Percentiles rank a stretch among this genome's conserved stretches.
Evolutionary conservation across 179 eudicot genomes (phyloP).

Genomic region (Spergularia azorica): DNA sequence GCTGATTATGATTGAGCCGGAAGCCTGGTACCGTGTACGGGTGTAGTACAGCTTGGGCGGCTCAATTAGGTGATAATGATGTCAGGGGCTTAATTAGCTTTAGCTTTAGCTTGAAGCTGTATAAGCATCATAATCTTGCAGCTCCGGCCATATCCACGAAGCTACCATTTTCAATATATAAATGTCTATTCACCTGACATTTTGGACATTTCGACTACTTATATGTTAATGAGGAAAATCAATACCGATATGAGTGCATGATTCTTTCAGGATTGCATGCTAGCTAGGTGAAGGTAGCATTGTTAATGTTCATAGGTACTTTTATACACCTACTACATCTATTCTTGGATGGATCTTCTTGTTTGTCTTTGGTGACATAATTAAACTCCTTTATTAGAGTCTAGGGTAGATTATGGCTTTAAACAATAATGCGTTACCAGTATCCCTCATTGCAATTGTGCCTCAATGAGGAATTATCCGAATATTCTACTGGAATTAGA

Average conservation of each 20-base stretch:
- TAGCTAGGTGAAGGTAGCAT: slow-evolving; percentile 5
- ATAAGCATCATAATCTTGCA: not conserved
- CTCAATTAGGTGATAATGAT: slow-evolving; percentile 18
- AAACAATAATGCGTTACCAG: slow-evolving; percentile 1
- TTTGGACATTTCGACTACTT: slow-evolving; percentile 14
- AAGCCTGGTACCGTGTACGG: not conserved
- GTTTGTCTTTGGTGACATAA: slow-evolving; percentile 25
- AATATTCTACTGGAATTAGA: not conserved
- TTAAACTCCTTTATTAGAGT: slow-evolving; percentile 7
- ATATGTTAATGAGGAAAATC: slow-evolving; percentile 1
- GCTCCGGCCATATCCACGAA: slow-evolving; percentile 16
- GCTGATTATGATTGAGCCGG: not conserved
- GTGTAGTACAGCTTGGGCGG: slow-evolving; percentile 17
- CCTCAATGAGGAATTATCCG: slow-evolving; percentile 6
- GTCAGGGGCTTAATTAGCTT: slow-evolving; percentile 11
- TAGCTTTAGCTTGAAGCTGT: no score
- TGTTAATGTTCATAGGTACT: slow-evolving; percentile 5
- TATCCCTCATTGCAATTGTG: not conserved
- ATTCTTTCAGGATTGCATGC: slow-evolving; percentile 22
- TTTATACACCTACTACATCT: slow-evolving; percentile 27
- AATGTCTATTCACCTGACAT: slow-evolving; percentile 24
- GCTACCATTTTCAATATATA: slow-evolving; percentile 15
- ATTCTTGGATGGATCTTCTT: slow-evolving; percentile 36
- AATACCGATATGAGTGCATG: slow-evolving; percentile 5
- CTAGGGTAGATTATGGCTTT: slow-evolving; percentile 16